Evolutionary conservation across 768 basidiomycete genomes (phyloP).

Genomic region (Boletus pseudo-olivaceus): DNA sequence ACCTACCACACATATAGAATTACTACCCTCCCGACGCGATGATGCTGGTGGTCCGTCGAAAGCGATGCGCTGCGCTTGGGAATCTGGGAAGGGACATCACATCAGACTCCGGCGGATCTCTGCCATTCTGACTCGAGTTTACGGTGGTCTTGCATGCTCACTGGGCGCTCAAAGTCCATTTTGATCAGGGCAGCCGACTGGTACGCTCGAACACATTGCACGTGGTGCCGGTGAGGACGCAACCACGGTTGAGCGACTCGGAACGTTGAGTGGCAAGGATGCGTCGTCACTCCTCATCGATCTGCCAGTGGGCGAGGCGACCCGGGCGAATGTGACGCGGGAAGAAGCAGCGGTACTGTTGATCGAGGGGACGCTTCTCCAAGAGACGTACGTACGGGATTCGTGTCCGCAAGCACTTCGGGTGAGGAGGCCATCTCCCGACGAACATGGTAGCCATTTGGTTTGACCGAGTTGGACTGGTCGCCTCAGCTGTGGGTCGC

Average conservation of each 20-base stretch:
- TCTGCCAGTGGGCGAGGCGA: conserved; percentile 77
- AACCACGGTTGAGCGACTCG: conserved; percentile 72
- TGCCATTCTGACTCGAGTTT: too few relatives aligned
- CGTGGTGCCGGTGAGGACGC: conserved; percentile 59
- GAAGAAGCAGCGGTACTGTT: conserved; percentile 67
- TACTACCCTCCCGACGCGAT: too few relatives aligned
- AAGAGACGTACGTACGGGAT: conserved; percentile 84
- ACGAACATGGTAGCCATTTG: conserved; percentile 67
- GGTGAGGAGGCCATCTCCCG: conserved; percentile 37
- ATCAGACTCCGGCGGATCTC: too few relatives aligned
- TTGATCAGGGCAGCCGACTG: too few relatives aligned
- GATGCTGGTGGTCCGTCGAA: too few relatives aligned
- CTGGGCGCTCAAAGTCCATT: too few relatives aligned
- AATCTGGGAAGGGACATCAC: too few relatives aligned
- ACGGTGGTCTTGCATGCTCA: too few relatives aligned
- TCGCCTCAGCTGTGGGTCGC: conserved; percentile 85
- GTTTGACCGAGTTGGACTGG: conserved; percentile 93
- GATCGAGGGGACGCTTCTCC: conserved; percentile 70
- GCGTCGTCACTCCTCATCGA: conserved; percentile 78
- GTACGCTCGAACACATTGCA: conserved; percentile 60
- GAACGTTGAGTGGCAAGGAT: conserved; percentile 50
- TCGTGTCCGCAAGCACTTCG: conserved; percentile 89
- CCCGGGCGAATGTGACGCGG: conserved; percentile 56
- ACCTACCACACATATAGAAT: too few relatives aligned
- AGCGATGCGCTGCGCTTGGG: too few relatives aligned